Conservation (phyloP, 2,329 filamentous ascomycete genomes). For the Colletotrichum echinochloae region DNA sequence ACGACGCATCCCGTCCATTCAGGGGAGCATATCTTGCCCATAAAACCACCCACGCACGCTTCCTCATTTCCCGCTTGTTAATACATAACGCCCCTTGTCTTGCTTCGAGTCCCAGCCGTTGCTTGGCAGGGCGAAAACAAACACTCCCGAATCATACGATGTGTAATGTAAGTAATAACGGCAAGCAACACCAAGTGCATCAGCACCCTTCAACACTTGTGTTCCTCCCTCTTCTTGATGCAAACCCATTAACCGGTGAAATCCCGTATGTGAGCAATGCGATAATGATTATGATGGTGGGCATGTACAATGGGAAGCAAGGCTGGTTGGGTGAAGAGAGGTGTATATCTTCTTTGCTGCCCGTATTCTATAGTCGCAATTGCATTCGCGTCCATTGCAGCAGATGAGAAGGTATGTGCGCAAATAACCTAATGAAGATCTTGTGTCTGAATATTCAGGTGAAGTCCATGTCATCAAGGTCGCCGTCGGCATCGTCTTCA, state of each 20-base stretch:
- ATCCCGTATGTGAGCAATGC: constrained; percentile 26
- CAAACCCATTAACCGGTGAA: constrained; percentile 16
- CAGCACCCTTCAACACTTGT: constrained; percentile 11
- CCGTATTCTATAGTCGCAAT: constrained; percentile 18
- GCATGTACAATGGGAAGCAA: constrained; percentile 26
- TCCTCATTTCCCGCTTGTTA: constrained; percentile 4
- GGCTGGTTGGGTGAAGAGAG: neutral
- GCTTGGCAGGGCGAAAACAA: neutral
- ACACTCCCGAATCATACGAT: constrained; percentile 1
- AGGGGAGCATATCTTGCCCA: constrained; percentile 7
- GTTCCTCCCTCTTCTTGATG: constrained; percentile 23
- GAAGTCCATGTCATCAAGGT: constrained; percentile 48
- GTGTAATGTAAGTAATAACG: neutral
- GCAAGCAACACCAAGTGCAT: constrained; percentile 3
- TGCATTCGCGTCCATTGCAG: neutral
- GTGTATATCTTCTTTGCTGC: constrained; percentile 1
- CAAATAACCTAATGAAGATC: neutral
- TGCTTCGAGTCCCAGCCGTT: neutral
- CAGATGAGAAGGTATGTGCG: neutral
- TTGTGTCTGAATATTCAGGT: constrained; percentile 5
- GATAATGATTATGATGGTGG: constrained; percentile 28
- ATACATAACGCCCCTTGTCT: constrained; percentile 29
- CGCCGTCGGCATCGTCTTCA: constrained; percentile 52
- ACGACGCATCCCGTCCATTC: neutral
- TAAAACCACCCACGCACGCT: constrained; percentile 29